Percentiles rank a stretch among this genome's conserved stretches.
Evolutionary conservation across 805 yeast species (phyloP).

Genomic region (Lachancea quebecensis): DNA sequence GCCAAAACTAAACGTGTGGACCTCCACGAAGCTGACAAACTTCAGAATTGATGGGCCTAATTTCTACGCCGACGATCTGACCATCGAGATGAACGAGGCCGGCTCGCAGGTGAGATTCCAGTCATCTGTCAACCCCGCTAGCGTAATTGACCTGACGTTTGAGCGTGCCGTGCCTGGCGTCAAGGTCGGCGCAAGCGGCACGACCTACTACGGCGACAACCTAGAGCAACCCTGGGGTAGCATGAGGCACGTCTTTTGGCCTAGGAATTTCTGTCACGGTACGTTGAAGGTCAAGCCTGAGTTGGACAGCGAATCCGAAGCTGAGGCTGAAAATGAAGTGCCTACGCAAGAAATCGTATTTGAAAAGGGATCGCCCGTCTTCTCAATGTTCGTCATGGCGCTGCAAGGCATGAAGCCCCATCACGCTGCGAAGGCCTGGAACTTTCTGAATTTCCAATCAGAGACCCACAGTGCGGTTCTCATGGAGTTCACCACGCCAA

Average conservation of each 20-base stretch:
- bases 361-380: slow-evolving; percentile 25
- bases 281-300: slow-evolving; percentile 35
- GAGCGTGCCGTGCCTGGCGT: slow-evolving; percentile 67
- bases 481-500: slow-evolving; percentile 96
- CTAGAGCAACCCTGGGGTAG: slow-evolving; percentile 87
- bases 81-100: slow-evolving; percentile 53
- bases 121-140: slow-evolving; percentile 60
- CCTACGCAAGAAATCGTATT: slow-evolving; percentile 18
- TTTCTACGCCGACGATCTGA: slow-evolving; percentile 70
- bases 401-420: slow-evolving; percentile 99
- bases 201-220: slow-evolving; percentile 82
- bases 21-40: slow-evolving; percentile 81
- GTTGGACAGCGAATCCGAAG: slow-evolving; percentile 33
- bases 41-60: slow-evolving; percentile 66
- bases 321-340: slow-evolving; percentile 16
- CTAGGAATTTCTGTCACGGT: slow-evolving; percentile 72
- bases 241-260: slow-evolving; percentile 97
- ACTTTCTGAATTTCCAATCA: slow-evolving; percentile 84
- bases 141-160: slow-evolving; percentile 63
- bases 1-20: slow-evolving; percentile 53
- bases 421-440: slow-evolving; percentile 97
- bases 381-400: slow-evolving; percentile 88
- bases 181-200: slow-evolving; percentile 85
- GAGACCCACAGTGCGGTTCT: slow-evolving; percentile 64
- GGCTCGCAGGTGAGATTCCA: slow-evolving; percentile 47